A percentile compares a stretch with the other conserved stretches of the same genome.
Conservation (phyloP, 1,284 basidiomycete species). For the Moniliophthora roreri region DNA sequence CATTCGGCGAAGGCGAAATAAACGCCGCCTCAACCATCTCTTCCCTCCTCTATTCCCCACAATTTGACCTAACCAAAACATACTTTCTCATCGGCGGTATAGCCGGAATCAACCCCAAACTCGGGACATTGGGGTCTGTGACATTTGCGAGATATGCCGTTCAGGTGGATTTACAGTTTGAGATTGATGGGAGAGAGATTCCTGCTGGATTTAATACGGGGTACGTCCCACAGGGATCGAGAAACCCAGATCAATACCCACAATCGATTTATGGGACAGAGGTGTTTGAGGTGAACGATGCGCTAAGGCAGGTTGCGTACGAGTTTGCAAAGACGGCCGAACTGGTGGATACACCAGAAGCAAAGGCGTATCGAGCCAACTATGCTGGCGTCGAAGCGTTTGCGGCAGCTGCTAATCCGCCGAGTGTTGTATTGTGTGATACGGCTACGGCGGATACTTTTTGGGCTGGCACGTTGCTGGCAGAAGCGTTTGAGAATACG, state of each 20-base stretch:
- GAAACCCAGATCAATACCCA: slow-evolving; percentile 31
- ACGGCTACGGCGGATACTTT: slow-evolving; percentile 44
- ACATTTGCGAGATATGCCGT: slow-evolving; percentile 44
- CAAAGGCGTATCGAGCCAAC: slow-evolving; percentile 32
- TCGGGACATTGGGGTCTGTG: slow-evolving; percentile 40
- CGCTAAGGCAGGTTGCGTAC: slow-evolving; percentile 37
- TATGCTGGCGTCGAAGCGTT: slow-evolving; percentile 28
- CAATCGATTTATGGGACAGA: slow-evolving; percentile 45
- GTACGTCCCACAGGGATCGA: slow-evolving; percentile 38
- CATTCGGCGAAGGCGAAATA: slow-evolving; percentile 37
- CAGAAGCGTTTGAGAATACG: slow-evolving; percentile 40
- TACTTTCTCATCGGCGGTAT: slow-evolving; percentile 50
- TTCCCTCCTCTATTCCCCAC: slow-evolving; percentile 31
- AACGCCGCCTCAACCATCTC: slow-evolving; percentile 42
- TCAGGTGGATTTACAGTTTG: slow-evolving; percentile 42
- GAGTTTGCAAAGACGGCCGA: slow-evolving; percentile 30
- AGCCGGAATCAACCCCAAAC: slow-evolving; percentile 42
- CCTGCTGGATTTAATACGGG: slow-evolving; percentile 43
- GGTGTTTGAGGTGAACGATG: slow-evolving; percentile 49
- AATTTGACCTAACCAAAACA: slow-evolving; percentile 40
- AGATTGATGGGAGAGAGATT: slow-evolving; percentile 45
- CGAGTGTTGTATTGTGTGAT: slow-evolving; percentile 35
- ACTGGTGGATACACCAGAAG: slow-evolving; percentile 35
- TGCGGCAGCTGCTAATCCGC: slow-evolving; percentile 29
- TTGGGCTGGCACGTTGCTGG: slow-evolving; percentile 40